Base-by-base conservation (phyloP, 371 early-diverging fungal genomes). In the Apophysomyces sp. region DNA sequence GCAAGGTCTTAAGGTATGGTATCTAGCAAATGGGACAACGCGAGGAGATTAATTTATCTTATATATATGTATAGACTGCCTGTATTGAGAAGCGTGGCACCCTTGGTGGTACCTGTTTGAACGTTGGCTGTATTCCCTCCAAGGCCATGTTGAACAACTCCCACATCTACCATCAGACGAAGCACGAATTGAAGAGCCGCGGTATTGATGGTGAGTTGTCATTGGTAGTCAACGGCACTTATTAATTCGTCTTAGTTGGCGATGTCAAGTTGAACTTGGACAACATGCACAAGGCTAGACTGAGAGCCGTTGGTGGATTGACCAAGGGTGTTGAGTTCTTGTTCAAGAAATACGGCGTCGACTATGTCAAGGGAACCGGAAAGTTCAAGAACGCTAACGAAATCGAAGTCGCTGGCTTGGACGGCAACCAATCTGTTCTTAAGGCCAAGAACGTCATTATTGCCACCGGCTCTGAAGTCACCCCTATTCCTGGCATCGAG, bases 91-190 rank as follows among this genome's bases (percentile, higher is more conserved):
- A 93, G 82, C 95, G 99, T 64, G 98, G 96, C 32, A 64, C 95
- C 29, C 87, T 98, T 15, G 99, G 99, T 70, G 99, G 99, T 61
- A 98, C 99, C 39, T 98, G 99, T 82, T 80, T 98, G 68, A 98
- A 98, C 76, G 97, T 98, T 44, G 99, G 99, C 49, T 98, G 98
- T 85, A 98, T 98, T 80, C 99, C 99, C 32, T 98, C 98, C 63
- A 98, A 98, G 84, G 92, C 98, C 61, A 89, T 98, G 76, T 88
- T 98, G 73, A 87, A 98, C 90, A 97, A 98, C 89, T 94, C 98
- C 34, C 98, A 98, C 86, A 84, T 97, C 55, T 96, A 90, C 77
- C 98, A 98, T 75, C 84, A 90, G 77, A 92, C 98, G 53, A 77
- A 92, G 70, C 97, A 98, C 73, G 93, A 92, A 39, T 89, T 97